phyloP scores from a whole-genome alignment of 2,329 filamentous ascomycete species.

The Zymoseptoria tritici region DNA sequence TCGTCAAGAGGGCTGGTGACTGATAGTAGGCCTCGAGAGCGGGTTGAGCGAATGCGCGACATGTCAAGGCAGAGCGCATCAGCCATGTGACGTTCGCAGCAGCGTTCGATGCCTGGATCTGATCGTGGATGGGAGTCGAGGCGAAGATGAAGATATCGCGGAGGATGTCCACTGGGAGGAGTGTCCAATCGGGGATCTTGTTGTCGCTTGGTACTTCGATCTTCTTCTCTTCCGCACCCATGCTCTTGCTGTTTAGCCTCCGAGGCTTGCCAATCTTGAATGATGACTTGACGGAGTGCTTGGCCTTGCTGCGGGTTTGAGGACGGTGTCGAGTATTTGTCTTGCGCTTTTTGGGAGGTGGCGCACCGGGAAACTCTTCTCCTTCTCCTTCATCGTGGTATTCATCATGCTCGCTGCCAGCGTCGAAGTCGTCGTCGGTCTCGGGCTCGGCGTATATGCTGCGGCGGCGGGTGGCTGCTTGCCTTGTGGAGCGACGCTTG shows the following conservation, averaged over 20 bases:
- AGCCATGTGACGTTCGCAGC: conserved; percentile 28
- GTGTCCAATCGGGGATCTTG: conserved; percentile 28
- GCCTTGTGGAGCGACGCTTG: conserved; percentile 30
- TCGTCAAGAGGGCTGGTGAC: conserved; percentile 24
- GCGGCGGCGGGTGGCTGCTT: conserved; percentile 16
- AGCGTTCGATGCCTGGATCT: conserved; percentile 10
- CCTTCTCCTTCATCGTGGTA: conserved; percentile 9
- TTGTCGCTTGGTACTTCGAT: conserved; percentile 29
- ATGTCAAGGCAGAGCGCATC: conserved; percentile 26
- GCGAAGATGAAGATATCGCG: conserved; percentile 30
- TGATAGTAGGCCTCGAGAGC: conserved; percentile 33
- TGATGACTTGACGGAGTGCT: conserved; percentile 9
- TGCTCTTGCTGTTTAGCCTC: conserved; percentile 16
- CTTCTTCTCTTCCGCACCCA: conserved; percentile 10
- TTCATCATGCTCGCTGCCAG: conserved; percentile 18
- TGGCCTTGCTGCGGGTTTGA: conserved; percentile 20
- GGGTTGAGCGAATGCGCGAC: conserved; percentile 29
- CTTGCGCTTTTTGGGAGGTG: conserved; percentile 20
- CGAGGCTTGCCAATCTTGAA: conserved; percentile 19
- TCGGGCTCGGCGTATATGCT: conserved; percentile 23
- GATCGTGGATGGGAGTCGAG: conserved; percentile 20
- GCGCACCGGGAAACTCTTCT: conserved; percentile 8
- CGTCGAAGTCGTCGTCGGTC: conserved; percentile 19
- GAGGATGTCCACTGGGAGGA: conserved; percentile 29
- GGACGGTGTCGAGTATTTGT: conserved; percentile 13